These are phyloP conservation scores for Cryptococcus depauperatus DNA, from an alignment of 1,284 basidiomycete species.

Conservation along the genomic window DNA sequence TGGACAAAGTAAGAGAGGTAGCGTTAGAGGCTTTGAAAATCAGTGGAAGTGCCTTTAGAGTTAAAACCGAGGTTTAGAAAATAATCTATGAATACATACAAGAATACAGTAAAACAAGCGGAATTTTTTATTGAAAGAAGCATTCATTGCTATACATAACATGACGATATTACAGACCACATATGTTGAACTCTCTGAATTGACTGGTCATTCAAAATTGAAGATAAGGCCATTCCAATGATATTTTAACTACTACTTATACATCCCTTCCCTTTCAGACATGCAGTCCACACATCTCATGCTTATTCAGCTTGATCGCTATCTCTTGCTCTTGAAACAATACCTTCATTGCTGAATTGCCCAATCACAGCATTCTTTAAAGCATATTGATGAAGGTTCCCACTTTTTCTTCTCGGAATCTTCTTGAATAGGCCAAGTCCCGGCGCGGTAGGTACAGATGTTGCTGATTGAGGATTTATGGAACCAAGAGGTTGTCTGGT, in stretches of 20 bases:
- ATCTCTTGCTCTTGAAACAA: not conserved
- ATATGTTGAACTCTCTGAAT: not conserved
- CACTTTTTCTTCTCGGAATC: slow-evolving; percentile 23
- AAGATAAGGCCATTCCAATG: not conserved
- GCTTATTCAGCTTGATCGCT: not conserved
- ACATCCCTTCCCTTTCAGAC: not conserved
- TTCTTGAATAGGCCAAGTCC: slow-evolving; percentile 1
- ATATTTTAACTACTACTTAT: not conserved
- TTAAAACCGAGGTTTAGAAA: slow-evolving; percentile 23
- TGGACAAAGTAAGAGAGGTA: slow-evolving; percentile 61
- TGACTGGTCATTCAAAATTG: not conserved
- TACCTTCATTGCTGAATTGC: too few species aligned
- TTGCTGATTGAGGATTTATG: slow-evolving; percentile 9
- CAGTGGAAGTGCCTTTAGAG: slow-evolving; percentile 60
- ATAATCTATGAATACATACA: not conserved
- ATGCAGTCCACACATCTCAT: not conserved
- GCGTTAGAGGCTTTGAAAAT: slow-evolving; percentile 65
- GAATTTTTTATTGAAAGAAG: not conserved
- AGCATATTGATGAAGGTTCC: slow-evolving; percentile 30
- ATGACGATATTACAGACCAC: not conserved
- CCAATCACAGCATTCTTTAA: slow-evolving; percentile 22
- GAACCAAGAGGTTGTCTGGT: slow-evolving; percentile 14
- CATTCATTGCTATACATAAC: not conserved
- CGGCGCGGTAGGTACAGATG: not conserved
- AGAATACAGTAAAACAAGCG: not conserved